Conservation (phyloP, 2,329 filamentous ascomycete genomes). For the Phyllosticta paracitricarpa region DNA sequence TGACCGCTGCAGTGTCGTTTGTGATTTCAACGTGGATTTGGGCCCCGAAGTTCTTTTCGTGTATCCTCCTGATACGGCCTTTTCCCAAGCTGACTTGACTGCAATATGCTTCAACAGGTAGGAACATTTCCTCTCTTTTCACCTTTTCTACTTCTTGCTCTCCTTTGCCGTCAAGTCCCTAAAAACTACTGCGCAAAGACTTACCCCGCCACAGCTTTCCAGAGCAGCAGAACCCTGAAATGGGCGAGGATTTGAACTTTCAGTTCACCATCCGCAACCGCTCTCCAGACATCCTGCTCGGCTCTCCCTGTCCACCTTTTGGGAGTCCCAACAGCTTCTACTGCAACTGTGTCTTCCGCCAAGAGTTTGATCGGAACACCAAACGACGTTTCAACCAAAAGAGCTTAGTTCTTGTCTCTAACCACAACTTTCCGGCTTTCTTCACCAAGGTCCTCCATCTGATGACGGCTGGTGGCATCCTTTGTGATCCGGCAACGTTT, state of each 20-base stretch:
- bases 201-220: slow-evolving; percentile 24
- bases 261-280: slow-evolving; percentile 32
- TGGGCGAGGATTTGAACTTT: slow-evolving; percentile 28
- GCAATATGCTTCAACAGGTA: slow-evolving; percentile 36
- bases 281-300: slow-evolving; percentile 47
- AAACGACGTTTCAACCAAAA: slow-evolving; percentile 35
- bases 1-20: slow-evolving; percentile 24
- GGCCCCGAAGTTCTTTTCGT: slow-evolving; percentile 33
- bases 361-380: slow-evolving; percentile 31
- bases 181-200: not conserved
- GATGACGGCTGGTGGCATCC: slow-evolving; percentile 27
- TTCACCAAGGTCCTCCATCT: slow-evolving; percentile 25
- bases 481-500: slow-evolving; percentile 29
- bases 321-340: slow-evolving; percentile 28
- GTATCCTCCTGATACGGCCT: slow-evolving; percentile 29
- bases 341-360: slow-evolving; percentile 30
- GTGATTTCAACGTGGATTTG: slow-evolving; percentile 36
- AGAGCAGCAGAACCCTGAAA: slow-evolving; percentile 33
- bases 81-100: slow-evolving; percentile 28
- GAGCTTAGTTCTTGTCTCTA: slow-evolving; percentile 30
- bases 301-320: slow-evolving; percentile 28
- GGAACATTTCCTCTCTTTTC: not conserved
- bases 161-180: not conserved
- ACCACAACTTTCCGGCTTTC: slow-evolving; percentile 30
- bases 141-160: not conserved